Evolutionary conservation across 805 yeast genomes (phyloP), one percentile per base, ranked within the genome.

Genomic region (Cyberlindnera samutprakarnensis): DNA sequence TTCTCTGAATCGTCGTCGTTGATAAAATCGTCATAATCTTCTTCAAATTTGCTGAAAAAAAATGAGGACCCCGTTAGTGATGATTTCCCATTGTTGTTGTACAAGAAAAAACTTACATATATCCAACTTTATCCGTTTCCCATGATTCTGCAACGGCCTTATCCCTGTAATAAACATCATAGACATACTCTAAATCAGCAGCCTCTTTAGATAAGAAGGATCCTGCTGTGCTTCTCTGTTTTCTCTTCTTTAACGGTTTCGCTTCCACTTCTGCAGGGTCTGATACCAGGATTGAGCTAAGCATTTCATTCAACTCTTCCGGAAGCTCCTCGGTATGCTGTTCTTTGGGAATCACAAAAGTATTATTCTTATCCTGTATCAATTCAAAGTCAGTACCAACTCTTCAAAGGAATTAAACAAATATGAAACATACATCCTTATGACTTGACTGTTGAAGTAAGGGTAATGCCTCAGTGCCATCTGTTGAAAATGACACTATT

Each of bases 101-200:
- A n/a, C n/a, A n/a, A n/a, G 38, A 18, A 25, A 33, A 11, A 12
- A 39, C 43, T 25, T 23, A 39, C 44, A 64, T 54, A 35, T 53
- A 61, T 2, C 69, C 70, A 18, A 64, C 43, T 16, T 51, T 49
- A 18, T 45, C 41, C 38, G 47, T 46, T 22, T 56, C 51, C 51
- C 54, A 49, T 17, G 51, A 42, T 21, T 75, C 82, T 25, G 77
- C 84, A 61, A 44, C 84, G 35, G 70, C 74, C 53, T 61, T 64
- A 37, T 76, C 80, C 31, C 81, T 62, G 60, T 78, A 67, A 57
- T 90, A 90, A 9, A 90, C 87, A 56, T 90, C 98, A 49, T 86
- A 90, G 14, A 90, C 97, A 45, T 85, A 90, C 27, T 84, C 95
- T n/a, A 70, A 61, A 4, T 58, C 58, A 14, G 32, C 35, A 17